Evolutionary conservation across 1,284 basidiomycete species (phyloP), one percentile per base, ranked within the genome.

Genomic region (Sutorius eximius): DNA sequence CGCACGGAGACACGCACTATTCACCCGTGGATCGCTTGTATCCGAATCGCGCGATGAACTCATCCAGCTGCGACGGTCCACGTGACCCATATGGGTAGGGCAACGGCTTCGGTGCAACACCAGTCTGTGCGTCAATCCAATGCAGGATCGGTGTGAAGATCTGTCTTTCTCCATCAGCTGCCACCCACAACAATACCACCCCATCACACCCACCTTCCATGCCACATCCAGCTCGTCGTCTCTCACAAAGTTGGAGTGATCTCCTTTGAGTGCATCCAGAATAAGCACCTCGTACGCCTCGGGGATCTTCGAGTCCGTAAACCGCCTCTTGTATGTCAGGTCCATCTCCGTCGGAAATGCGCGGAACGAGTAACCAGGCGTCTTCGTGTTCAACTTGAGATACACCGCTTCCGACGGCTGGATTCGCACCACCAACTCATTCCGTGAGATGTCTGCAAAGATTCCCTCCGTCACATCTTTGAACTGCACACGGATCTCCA

Each of bases 331-430:
- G 82, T 98, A 98, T 22, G 95, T 95, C 65, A 98, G 75, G 76
- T 98, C 95, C 88, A 98, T 95, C 75, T 98, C 95, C 45, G 89
- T 92, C 37, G 94, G 93, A 55, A 98, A 83, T 43, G 92, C 91
- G 47, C 91, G 86, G 56, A 93, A 95, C 66, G 87, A 78, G 60
- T 97, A 81, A 24, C 95, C 95, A 49, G 95, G 95, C 5, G 86
- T 86, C 79, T 98, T 98, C 45, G 89, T 82, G 78, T 98, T 98
- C 72, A 97, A 77, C 77, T 98, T 98, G 62, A 98, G 79, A 77
- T 97, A 98, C 54, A 97, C 87, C 18, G 95, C 93, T 73, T 98
- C 95, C 49, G 87, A 87, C 15, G 95, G 95, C 73, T 97, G 95
- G 65, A 98, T 95, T 59, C 95, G 91, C 69, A 97, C 85, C 61